Conservation (phyloP, 257 asterid genomes). For the Ajuga chamaepitys region DNA sequence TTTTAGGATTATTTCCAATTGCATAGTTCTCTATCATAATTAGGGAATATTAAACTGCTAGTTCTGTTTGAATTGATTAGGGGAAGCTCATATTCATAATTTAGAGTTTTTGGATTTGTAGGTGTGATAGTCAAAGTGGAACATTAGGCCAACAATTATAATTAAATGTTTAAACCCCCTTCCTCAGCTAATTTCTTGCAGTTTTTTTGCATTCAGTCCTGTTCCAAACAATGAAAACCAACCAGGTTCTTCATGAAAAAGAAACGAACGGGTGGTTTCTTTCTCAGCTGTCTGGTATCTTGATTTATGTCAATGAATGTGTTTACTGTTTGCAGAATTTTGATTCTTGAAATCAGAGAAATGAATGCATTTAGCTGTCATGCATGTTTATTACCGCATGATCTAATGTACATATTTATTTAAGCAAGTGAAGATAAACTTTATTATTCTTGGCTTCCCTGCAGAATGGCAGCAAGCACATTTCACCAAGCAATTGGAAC, state of each 20-base stretch:
- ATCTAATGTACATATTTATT: neutral
- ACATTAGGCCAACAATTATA: neutral
- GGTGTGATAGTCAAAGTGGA: neutral
- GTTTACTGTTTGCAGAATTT: neutral
- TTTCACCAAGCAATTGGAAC: constrained; percentile 54
- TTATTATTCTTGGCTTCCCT: constrained; percentile 3
- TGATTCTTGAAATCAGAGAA: neutral
- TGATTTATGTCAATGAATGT: neutral
- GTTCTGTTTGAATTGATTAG: neutral
- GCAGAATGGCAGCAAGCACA: constrained; percentile 63
- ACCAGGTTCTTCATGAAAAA: neutral
- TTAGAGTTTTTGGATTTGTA: neutral
- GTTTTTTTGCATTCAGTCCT: neutral
- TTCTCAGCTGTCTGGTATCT: neutral
- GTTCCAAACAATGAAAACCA: neutral
- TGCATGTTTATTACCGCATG: neutral
- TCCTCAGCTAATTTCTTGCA: neutral
- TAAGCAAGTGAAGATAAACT: neutral
- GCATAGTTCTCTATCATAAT: neutral
- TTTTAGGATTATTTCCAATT: neutral
- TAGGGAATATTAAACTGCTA: neutral
- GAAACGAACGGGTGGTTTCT: neutral
- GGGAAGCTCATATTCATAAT: neutral
- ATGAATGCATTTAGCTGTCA: neutral
- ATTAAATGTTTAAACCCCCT: neutral